Base-by-base conservation (phyloP, 1,284 basidiomycete genomes). In the Boletus semigastroideus region DNA sequence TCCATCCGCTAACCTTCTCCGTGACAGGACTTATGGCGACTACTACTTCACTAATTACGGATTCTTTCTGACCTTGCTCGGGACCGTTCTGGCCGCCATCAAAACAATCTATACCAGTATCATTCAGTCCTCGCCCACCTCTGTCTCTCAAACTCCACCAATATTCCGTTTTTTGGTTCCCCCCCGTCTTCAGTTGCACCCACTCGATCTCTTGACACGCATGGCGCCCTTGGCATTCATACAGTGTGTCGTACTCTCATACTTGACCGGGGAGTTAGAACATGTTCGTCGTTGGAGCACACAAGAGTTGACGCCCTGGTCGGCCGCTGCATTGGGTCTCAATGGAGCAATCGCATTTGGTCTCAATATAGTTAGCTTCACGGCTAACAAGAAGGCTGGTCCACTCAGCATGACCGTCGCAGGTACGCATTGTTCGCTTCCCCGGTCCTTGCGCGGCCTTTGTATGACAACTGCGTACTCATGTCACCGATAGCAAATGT, bases 21-120 rank as follows among this genome's bases (percentile, higher is more conserved):
- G 4, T 30, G 20, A 19, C 59, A 92, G 89, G 11, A 95, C 93
- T 3, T 94, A 92, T 53, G 92, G 93, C 48, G 92, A 94, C 65
- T 95, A 94, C 71, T 87, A 90, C 63, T 94, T 87, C 67, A 95
- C 92, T 0, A 68, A 77, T 2, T 83, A 83, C 69, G 94, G 94
- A 9, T 80, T 97, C 55, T 67, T 90, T 60, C 77, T 98, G 19
- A 97, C 94, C 0, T 77, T 97, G 16, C 72, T 94, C 14, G 94
- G 94, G 36, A 92, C 94, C 0, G 71, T 95, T 53, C 80, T 98
- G 31, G 94, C 94, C 5, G 89, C 94, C 4, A 72, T 95, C 50
- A 97, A 97, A 70, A 95, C 94, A 0, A 87, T 97, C 47, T 83
- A 87, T 51, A 96, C 94, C 13, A 92, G 93, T 67, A 72, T 91